Evolutionary conservation across 1,139 yeast species (phyloP).

Genomic region (Magnusiomyces paraingens): DNA sequence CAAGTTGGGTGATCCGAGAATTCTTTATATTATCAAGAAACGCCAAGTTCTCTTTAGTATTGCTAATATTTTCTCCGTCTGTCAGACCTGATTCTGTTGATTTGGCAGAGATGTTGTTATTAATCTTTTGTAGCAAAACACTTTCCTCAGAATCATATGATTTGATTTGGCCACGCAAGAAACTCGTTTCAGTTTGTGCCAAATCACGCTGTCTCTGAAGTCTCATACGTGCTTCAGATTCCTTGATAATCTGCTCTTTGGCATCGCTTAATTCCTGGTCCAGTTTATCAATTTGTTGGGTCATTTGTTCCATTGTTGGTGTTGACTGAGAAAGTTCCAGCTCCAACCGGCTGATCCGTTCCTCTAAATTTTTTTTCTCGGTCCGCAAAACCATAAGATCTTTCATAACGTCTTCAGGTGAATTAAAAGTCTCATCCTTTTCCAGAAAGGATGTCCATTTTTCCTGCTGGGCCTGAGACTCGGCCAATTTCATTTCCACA

Average conservation of each 20-base stretch:
- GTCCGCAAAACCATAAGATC: constrained; percentile 31
- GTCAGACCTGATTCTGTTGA: not conserved
- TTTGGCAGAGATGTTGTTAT: not conserved
- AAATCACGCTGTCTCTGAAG: constrained; percentile 50
- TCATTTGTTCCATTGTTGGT: constrained; percentile 29
- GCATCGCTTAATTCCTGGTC: constrained; percentile 35
- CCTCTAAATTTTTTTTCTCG: constrained; percentile 29
- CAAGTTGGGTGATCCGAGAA: constrained; percentile 41
- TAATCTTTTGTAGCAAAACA: constrained; percentile 21
- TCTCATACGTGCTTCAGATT: constrained; percentile 37
- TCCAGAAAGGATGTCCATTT: constrained; percentile 34
- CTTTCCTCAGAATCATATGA: constrained; percentile 34
- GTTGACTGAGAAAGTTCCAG: constrained; percentile 29
- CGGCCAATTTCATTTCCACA: constrained; percentile 48
- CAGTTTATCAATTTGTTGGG: constrained; percentile 32
- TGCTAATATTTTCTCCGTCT: not conserved
- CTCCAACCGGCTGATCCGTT: constrained; percentile 32
- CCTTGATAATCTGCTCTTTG: constrained; percentile 30
- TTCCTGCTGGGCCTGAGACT: constrained; percentile 40
- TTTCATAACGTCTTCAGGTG: constrained; percentile 33
- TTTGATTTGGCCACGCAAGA: constrained; percentile 46
- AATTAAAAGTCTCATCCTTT: constrained; percentile 26
- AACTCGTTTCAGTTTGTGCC: constrained; percentile 55
- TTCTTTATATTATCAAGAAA: constrained; percentile 21
- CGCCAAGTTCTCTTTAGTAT: not conserved